phyloP scores from a whole-genome alignment of 257 asterid species.

The Buddleja alternifolia region DNA sequence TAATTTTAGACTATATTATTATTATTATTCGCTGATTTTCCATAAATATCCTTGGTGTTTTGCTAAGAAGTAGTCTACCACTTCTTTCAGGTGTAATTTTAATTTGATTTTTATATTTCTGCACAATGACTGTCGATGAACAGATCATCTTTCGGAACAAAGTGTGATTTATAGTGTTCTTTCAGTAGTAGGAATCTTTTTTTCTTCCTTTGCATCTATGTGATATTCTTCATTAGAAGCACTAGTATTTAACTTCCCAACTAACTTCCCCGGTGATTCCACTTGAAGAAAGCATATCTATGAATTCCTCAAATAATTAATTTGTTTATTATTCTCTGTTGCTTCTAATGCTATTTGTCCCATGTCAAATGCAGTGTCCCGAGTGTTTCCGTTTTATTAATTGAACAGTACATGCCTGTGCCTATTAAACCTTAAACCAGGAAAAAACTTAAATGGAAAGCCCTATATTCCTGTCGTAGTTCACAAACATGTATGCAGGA shows the following conservation, averaged over 20 bases:
- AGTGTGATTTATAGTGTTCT: neutral
- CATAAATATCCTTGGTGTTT: neutral
- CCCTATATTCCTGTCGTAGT: neutral
- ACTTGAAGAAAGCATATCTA: neutral
- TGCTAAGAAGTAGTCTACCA: neutral
- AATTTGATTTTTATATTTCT: neutral
- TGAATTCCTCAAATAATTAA: neutral
- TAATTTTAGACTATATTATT: neutral
- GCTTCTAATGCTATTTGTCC: neutral
- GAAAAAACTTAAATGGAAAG: slow-evolving; percentile 16
- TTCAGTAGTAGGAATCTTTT: neutral
- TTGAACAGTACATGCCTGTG: slow-evolving; percentile 11
- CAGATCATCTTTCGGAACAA: neutral
- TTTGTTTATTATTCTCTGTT: neutral
- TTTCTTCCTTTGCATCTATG: slow-evolving; percentile 13
- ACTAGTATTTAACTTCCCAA: slow-evolving; percentile 14
- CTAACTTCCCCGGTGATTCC: too few species aligned
- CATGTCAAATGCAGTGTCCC: neutral
- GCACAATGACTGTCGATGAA: neutral
- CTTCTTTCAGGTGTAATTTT: neutral
- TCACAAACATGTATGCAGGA: slow-evolving; percentile 19
- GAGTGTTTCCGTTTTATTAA: slow-evolving; percentile 10
- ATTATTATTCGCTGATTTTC: neutral
- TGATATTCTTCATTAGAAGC: neutral
- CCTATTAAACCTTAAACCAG: slow-evolving; percentile 8